phyloP scores from a whole-genome alignment of 768 basidiomycete species.

The Dentipellis fragilis region DNA sequence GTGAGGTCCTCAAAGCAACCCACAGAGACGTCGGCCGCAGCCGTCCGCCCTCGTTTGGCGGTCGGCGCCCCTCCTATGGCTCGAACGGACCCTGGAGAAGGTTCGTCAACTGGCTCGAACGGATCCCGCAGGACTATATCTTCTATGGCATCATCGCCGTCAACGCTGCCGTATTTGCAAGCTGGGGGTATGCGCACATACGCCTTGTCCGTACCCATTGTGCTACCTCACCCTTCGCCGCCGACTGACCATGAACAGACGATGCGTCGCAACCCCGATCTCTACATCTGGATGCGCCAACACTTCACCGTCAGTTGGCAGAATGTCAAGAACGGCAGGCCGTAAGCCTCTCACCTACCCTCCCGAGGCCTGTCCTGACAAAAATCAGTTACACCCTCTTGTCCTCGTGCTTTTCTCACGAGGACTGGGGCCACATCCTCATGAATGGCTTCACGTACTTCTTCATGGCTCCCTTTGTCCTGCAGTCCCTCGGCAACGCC shows the following conservation, averaged over 20 bases:
- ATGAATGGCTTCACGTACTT: conserved; percentile 72
- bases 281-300: conserved; percentile 39
- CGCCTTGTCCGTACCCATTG: conserved; percentile 13
- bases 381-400: conserved; percentile 62
- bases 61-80: not conserved
- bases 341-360: conserved; percentile 32
- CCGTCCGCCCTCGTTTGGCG: not conserved
- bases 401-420: conserved; percentile 65
- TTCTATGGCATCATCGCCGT: conserved; percentile 56
- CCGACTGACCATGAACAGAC: no score
- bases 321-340: conserved; percentile 54
- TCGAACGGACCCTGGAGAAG: conserved; percentile 11
- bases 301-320: conserved; percentile 56
- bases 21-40: conserved; percentile 8
- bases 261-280: conserved; percentile 24
- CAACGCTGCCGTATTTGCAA: conserved; percentile 51
- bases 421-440: conserved; percentile 48
- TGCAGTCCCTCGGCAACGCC: conserved; percentile 52
- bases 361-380: not conserved
- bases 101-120: conserved; percentile 30
- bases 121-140: conserved; percentile 40
- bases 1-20: conserved; percentile 13
- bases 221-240: no score
- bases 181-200: conserved; percentile 36
- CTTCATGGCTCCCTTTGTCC: conserved; percentile 62